phyloP scores from a whole-genome alignment of 495 filamentous ascomycete species.

The Aspergillus heteromorphus region DNA sequence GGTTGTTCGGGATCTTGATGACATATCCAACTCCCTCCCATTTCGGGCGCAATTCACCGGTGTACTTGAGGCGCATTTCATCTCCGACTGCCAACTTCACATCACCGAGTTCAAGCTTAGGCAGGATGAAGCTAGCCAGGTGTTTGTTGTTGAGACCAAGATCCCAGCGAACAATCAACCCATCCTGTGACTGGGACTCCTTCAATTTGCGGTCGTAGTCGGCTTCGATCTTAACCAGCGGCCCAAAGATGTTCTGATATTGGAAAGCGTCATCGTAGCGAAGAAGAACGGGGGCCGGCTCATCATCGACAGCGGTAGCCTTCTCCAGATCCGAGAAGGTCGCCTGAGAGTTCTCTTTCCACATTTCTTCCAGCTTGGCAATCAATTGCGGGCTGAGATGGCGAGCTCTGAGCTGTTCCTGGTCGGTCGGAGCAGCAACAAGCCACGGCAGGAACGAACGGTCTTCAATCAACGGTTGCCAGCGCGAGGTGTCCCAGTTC shows the following conservation, averaged over 20 bases:
- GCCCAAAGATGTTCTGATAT: constrained; percentile 98
- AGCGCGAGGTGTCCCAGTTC: constrained; percentile 98
- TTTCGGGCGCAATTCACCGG: constrained; percentile 83
- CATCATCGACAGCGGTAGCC: constrained; percentile 87
- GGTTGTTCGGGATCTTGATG: constrained; percentile 99
- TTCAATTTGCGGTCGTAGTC: constrained; percentile 99
- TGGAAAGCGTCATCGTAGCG: constrained; percentile 98
- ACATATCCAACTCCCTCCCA: constrained; percentile 99
- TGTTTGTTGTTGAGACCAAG: constrained; percentile 97
- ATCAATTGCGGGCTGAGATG: constrained; percentile 95
- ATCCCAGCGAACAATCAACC: constrained; percentile 90
- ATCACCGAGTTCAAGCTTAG: constrained; percentile 95
- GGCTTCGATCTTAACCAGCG: constrained; percentile 98
- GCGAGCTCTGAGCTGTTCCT: constrained; percentile 90
- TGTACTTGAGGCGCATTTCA: constrained; percentile 97
- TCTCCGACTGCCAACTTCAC: constrained; percentile 97
- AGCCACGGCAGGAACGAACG: constrained; percentile 95
- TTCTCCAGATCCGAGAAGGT: constrained; percentile 93
- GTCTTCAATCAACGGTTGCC: constrained; percentile 97
- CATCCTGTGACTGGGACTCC: constrained; percentile 95
- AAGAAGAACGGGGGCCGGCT: constrained; percentile 85
- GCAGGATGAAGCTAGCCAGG: constrained; percentile 88
- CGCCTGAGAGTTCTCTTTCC: constrained; percentile 90
- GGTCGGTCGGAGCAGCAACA: constrained; percentile 81
- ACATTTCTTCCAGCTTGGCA: constrained; percentile 96